phyloP scores from a whole-genome alignment of 257 asterid species.

The Perilla frutescens region DNA sequence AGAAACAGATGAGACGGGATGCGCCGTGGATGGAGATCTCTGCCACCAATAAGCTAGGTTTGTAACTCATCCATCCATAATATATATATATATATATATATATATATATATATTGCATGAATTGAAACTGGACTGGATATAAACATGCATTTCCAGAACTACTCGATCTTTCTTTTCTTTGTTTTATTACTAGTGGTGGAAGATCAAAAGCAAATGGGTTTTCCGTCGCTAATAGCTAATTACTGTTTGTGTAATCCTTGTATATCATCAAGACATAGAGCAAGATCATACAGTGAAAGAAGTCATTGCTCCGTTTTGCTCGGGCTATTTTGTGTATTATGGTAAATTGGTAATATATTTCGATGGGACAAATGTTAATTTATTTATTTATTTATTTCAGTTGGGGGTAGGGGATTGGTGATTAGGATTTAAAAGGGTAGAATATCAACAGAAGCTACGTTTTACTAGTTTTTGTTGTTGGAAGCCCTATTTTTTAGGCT shows the following conservation, averaged over 20 bases:
- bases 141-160: background rate
- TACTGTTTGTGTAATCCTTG: background rate
- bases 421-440: too few species aligned
- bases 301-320: background rate
- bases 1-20: slow-evolving; percentile 53
- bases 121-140: background rate
- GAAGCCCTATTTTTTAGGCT: too few species aligned
- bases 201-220: slow-evolving; percentile 40
- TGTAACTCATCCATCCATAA: slow-evolving; percentile 38
- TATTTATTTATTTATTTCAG: too few species aligned
- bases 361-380: too few species aligned
- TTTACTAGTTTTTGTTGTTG: too few species aligned
- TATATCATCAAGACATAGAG: background rate
- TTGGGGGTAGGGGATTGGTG: too few species aligned
- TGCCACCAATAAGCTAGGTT: slow-evolving; percentile 46
- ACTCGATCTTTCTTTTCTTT: background rate
- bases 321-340: background rate
- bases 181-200: slow-evolving; percentile 2
- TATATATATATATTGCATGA: too few species aligned
- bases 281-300: background rate
- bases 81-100: too few species aligned
- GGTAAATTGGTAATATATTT: background rate
- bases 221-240: slow-evolving; percentile 15
- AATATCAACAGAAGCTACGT: too few species aligned
- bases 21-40: slow-evolving; percentile 56